phyloP scores from a whole-genome alignment of 169 alveolate genomes.

The Babesia divergens region DNA sequence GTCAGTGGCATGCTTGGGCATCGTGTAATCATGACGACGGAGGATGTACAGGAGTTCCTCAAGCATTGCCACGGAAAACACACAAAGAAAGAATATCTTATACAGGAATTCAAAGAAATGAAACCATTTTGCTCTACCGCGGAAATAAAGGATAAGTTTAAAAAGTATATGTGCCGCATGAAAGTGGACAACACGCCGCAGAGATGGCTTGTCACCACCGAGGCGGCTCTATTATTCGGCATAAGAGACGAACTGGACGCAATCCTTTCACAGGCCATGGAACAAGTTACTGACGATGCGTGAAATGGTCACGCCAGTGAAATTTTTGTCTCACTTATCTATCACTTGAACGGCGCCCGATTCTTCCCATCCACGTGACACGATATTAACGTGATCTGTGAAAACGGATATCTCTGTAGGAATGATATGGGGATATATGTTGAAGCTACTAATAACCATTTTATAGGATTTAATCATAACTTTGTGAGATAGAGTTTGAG shows the following conservation, averaged over 20 bases:
- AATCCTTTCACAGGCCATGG: conserved; percentile 30
- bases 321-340: too few species aligned
- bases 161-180: conserved; percentile 48
- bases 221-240: conserved; percentile 56
- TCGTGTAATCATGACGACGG: conserved; percentile 27
- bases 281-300: conserved; percentile 1
- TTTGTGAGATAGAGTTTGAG: too few species aligned
- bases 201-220: conserved; percentile 64
- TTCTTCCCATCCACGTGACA: too few species aligned
- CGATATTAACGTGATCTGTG: too few species aligned
- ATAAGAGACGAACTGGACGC: conserved; percentile 50
- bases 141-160: conserved; percentile 44
- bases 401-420: too few species aligned
- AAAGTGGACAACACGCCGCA: conserved; percentile 61
- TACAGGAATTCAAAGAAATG: conserved; percentile 41
- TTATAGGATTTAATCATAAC: too few species aligned
- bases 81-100: conserved; percentile 53
- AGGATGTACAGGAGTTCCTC: conserved; percentile 61
- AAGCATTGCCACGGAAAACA: conserved; percentile 62
- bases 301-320: too few species aligned
- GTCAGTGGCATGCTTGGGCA: conserved; percentile 35
- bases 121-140: conserved; percentile 47
- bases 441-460: too few species aligned
- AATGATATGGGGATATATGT: too few species aligned
- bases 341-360: too few species aligned